Percentiles rank a stretch among this genome's conserved stretches.
phyloP scores from a whole-genome alignment of 2,329 filamentous ascomycete genomes.

The Sclerotinia nivalis region DNA sequence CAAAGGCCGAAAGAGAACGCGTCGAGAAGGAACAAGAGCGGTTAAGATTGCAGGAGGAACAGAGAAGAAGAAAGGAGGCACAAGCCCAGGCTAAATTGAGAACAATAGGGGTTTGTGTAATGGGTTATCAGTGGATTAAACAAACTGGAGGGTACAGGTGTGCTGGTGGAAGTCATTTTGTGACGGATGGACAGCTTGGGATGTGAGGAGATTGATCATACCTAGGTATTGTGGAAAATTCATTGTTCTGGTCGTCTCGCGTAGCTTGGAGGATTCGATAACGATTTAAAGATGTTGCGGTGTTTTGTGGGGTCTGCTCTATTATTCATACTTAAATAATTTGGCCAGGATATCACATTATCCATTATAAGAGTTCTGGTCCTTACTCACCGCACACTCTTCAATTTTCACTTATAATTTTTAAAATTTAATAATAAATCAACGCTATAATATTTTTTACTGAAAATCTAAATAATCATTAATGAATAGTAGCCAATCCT shows the following conservation, averaged over 20 bases:
- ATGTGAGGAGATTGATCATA: neutral
- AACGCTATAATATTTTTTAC: no score
- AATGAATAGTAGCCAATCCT: no score
- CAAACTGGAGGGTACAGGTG: conserved; percentile 61
- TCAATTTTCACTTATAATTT: no score
- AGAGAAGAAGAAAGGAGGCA: conserved; percentile 45
- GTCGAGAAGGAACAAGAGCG: conserved; percentile 43
- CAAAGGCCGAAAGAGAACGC: conserved; percentile 36
- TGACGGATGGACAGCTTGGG: conserved; percentile 45
- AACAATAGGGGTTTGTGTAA: conserved; percentile 55
- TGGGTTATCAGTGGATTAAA: conserved; percentile 63
- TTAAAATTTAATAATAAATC: no score
- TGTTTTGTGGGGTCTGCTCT: neutral
- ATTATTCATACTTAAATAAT: no score
- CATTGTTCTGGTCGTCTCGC: neutral
- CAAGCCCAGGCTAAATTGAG: conserved; percentile 51
- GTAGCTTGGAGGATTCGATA: neutral
- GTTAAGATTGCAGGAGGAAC: conserved; percentile 44
- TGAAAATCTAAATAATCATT: no score
- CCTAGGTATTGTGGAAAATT: rapidly evolving
- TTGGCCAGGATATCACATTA: no score
- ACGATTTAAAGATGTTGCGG: neutral
- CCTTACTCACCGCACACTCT: no score
- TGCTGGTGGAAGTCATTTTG: conserved; percentile 59
- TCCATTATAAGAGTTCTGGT: no score